These are phyloP conservation scores for Porphyrellus sp. DNA, from an alignment of 1,284 basidiomycete genomes.

Conservation along the genomic window DNA sequence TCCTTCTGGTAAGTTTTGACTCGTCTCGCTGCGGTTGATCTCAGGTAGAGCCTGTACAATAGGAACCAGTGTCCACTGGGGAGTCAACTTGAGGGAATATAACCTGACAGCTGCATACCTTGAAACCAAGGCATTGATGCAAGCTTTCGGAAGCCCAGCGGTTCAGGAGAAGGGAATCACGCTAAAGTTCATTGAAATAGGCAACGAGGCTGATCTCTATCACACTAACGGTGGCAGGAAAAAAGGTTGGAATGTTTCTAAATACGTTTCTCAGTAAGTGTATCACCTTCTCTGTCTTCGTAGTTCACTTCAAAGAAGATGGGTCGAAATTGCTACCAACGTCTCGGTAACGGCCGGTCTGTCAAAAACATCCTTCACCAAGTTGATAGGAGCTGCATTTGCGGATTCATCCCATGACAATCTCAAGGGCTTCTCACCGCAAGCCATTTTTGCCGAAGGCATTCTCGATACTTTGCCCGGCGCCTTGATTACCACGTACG, in stretches of 20 bases:
- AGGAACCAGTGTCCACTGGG: constrained; percentile 66
- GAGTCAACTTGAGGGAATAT: constrained; percentile 58
- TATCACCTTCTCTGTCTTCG: neutral
- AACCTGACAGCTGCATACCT: constrained; percentile 58
- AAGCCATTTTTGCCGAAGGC: constrained; percentile 45
- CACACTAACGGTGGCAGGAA: constrained; percentile 46
- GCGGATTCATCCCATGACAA: constrained; percentile 45
- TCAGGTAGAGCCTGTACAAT: neutral
- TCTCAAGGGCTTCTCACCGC: constrained; percentile 51
- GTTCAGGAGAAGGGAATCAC: constrained; percentile 46
- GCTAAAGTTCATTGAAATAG: constrained; percentile 57
- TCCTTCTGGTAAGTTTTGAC: constrained; percentile 40
- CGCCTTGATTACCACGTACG: constrained; percentile 37
- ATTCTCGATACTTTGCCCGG: constrained; percentile 42
- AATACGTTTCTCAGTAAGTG: constrained; percentile 55
- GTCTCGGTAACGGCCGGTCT: constrained; percentile 29
- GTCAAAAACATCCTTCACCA: constrained; percentile 36
- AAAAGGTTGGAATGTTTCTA: constrained; percentile 42
- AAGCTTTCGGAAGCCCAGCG: constrained; percentile 46
- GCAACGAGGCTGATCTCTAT: constrained; percentile 66
- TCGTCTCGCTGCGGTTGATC: neutral
- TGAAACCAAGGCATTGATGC: constrained; percentile 54
- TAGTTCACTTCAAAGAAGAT: constrained; percentile 25
- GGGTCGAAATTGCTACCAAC: constrained; percentile 35
- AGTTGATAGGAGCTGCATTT: constrained; percentile 55